Percentiles rank a stretch among this genome's conserved stretches.
Evolutionary conservation across 768 basidiomycete species (phyloP).

Genomic region (Chalciporus pseudorubinellus): DNA sequence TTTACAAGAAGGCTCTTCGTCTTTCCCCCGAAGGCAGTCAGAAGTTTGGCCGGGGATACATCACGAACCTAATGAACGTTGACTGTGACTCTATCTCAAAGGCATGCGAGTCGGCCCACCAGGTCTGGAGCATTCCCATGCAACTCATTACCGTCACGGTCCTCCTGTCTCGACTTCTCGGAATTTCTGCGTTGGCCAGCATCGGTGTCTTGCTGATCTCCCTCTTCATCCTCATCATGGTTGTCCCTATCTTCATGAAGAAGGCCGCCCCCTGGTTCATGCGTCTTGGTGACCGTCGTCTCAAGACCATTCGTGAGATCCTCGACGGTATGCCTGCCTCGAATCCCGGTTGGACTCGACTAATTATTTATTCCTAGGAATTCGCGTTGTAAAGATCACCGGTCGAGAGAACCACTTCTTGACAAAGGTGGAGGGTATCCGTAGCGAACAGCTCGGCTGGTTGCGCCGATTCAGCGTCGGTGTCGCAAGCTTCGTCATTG

Average conservation of each 20-base stretch:
- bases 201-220: constrained; percentile 24
- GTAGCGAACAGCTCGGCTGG: constrained; percentile 24
- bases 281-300: constrained; percentile 27
- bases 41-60: constrained; percentile 26
- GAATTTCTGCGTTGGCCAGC: constrained; percentile 29
- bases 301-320: constrained; percentile 29
- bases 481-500: constrained; percentile 23
- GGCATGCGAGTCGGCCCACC: constrained; percentile 28
- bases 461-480: constrained; percentile 25
- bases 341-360: too few relatives aligned
- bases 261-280: constrained; percentile 30
- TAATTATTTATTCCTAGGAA: background rate
- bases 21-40: constrained; percentile 26
- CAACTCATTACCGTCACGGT: constrained; percentile 22
- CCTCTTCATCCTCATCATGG: constrained; percentile 28
- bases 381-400: constrained; percentile 29
- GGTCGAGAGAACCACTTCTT: constrained; percentile 27
- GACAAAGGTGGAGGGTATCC: constrained; percentile 21
- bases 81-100: constrained; percentile 31
- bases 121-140: constrained; percentile 28
- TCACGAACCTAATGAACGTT: constrained; percentile 32
- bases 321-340: constrained; percentile 16
- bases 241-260: constrained; percentile 33
- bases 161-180: constrained; percentile 26
- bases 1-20: constrained; percentile 31